Evolutionary conservation across 106 monocot species (phyloP).

Genomic region (Vanilla planifolia): DNA sequence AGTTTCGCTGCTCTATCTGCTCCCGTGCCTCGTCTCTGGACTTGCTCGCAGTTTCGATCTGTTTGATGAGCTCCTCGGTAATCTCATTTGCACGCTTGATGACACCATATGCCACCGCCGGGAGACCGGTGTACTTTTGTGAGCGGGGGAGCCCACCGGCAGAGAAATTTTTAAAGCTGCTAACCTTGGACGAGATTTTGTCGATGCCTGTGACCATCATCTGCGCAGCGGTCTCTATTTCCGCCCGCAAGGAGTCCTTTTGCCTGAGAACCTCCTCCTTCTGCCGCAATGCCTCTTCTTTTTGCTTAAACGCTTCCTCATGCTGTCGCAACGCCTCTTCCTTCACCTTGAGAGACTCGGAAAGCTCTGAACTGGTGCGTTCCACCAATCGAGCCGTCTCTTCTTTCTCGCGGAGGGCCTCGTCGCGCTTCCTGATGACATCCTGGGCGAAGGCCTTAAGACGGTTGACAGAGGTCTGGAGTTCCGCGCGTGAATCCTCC

Average conservation of each 20-base stretch:
- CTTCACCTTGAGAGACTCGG: conserved; percentile 3
- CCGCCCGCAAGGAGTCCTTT: conserved; percentile 27
- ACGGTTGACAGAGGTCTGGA: conserved; percentile 45
- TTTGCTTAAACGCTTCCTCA: conserved; percentile 16
- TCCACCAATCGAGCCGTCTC: conserved; percentile 13
- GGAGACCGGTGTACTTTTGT: conserved; percentile 81
- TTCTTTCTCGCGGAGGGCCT: conserved; percentile 32
- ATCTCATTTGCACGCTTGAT: conserved; percentile 79
- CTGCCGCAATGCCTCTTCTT: conserved; percentile 19
- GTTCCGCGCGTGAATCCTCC: conserved; percentile 47
- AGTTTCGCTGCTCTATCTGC: conserved; percentile 85
- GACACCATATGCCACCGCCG: conserved; percentile 77
- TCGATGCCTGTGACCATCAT: conserved; percentile 80
- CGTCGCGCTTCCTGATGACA: conserved; percentile 53
- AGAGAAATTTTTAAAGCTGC: conserved; percentile 36
- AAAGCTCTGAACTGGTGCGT: conserved; percentile 11
- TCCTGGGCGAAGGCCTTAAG: conserved; percentile 35
- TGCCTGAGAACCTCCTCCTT: conserved; percentile 19
- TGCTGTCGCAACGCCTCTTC: conserved; percentile 14
- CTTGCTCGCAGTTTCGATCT: conserved; percentile 47
- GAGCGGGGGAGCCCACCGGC: conserved; percentile 60
- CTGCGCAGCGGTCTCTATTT: conserved; percentile 60
- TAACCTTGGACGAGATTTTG: conserved; percentile 60
- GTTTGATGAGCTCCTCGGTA: conserved; percentile 61
- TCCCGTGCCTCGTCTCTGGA: conserved; percentile 61